Conservation (phyloP, 2,329 filamentous ascomycete species). For the Fusarium praegraminearum region DNA sequence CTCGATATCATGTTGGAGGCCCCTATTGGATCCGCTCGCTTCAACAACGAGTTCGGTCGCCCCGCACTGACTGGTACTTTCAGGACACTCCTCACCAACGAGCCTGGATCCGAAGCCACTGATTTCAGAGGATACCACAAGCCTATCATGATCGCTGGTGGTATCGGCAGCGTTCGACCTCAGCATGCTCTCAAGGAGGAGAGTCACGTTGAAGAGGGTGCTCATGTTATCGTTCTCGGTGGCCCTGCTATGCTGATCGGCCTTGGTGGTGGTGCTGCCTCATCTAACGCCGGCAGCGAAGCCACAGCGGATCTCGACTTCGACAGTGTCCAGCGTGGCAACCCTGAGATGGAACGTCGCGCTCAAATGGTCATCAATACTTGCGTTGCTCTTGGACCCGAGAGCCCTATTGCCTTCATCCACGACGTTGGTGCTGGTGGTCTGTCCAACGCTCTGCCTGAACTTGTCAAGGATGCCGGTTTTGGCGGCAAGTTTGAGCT, state of each 20-base stretch:
- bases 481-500: slow-evolving; percentile 93
- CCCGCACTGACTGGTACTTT: slow-evolving; percentile 92
- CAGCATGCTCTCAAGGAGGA: slow-evolving; percentile 90
- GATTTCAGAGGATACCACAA: slow-evolving; percentile 96
- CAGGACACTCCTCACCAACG: slow-evolving; percentile 81
- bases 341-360: slow-evolving; percentile 94
- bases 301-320: slow-evolving; percentile 94
- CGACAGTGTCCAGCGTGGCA: slow-evolving; percentile 95
- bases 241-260: slow-evolving; percentile 98
- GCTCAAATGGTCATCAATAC: slow-evolving; percentile 99
- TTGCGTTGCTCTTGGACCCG: slow-evolving; percentile 83
- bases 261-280: slow-evolving; percentile 93
- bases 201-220: slow-evolving; percentile 83
- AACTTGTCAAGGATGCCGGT: slow-evolving; percentile 91
- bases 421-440: slow-evolving; percentile 98
- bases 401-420: slow-evolving; percentile 95
- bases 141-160: slow-evolving; percentile 98
- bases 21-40: slow-evolving; percentile 92
- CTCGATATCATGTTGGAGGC: slow-evolving; percentile 98
- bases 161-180: slow-evolving; percentile 90
- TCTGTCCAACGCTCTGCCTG: slow-evolving; percentile 74
- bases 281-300: slow-evolving; percentile 88
- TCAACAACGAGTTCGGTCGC: slow-evolving; percentile 98
- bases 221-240: slow-evolving; percentile 90
- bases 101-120: slow-evolving; percentile 60